Base-by-base conservation (phyloP, 257 asterid species). In the Eustoma russellianum region DNA sequence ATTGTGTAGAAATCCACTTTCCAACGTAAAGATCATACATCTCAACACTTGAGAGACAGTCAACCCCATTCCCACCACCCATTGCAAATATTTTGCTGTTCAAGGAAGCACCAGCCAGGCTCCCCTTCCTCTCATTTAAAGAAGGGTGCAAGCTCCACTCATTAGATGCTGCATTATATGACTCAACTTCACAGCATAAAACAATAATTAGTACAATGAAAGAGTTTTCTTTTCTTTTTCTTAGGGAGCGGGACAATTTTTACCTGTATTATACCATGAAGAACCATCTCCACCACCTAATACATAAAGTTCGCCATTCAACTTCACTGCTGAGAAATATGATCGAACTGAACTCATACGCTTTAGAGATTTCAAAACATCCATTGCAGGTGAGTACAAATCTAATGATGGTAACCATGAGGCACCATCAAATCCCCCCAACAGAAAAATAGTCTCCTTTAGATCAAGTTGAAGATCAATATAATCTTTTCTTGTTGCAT, bases 381-480 rank as follows among this genome's bases (percentile, higher is more conserved):
- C 94, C 35, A 52, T 52, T 56, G 82, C 69, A 67, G 98, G 94
- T 41, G 70, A 67, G 78, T 80, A 91, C 48, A 81, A 72, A 70
- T 75, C 70, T 63, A 91, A 46, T 51, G 78, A 71, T 51, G 95
- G 71, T 64, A 72, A 76, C 86, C 84, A 87, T 28, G 81, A 62
- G 55, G 44, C 62, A 51, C 98, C 98, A 78, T 91, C 87, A 77
- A 68, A 67, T 65, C 95, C 95, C 49, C 96, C 98, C 53, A 84
- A 70, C 38, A 90, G 58, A 59, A 77, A 65, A 50, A 91, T 82
- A 19, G 80, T 71, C 55, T 84, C 86, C 11, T 64, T 58, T 53
- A 61, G 62, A 55, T 74, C 71, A 47, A 61, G 63, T 54, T 60
- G 55, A 54, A 55, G 46, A 61, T 77, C 82, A 67, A 61, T 56